Evolutionary conservation across 805 yeast genomes (phyloP).

Genomic region (Myxozyma monticola): DNA sequence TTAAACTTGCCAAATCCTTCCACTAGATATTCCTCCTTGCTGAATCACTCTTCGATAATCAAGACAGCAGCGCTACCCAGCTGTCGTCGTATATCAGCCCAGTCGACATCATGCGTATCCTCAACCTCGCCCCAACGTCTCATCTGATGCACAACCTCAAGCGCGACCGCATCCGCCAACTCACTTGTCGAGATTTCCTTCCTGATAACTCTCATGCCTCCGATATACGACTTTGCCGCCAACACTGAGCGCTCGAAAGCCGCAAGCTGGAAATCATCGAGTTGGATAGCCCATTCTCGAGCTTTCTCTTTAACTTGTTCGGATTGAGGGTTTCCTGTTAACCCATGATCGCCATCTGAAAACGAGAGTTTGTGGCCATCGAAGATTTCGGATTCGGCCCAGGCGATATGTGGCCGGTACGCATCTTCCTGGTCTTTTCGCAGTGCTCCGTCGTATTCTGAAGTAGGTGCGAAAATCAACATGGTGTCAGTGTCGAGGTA

Average conservation of each 20-base stretch:
- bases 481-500: conserved; percentile 94
- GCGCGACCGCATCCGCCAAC: conserved; percentile 70
- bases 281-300: conserved; percentile 57
- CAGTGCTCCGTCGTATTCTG: conserved; percentile 80
- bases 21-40: not conserved
- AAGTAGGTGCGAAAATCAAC: conserved; percentile 75
- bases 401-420: conserved; percentile 71
- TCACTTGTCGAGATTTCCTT: conserved; percentile 51
- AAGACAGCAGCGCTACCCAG: conserved; percentile 74
- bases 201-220: conserved; percentile 67
- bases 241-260: conserved; percentile 89
- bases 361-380: conserved; percentile 49
- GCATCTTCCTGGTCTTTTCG: conserved; percentile 75
- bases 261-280: conserved; percentile 76
- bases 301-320: conserved; percentile 62
- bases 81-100: conserved; percentile 81
- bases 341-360: conserved; percentile 79
- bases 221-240: conserved; percentile 79
- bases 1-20: not conserved
- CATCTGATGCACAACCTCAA: conserved; percentile 84
- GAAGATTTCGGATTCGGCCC: conserved; percentile 63
- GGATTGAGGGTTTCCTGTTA: conserved; percentile 77
- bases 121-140: conserved; percentile 97
- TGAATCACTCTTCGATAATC: conserved; percentile 36
- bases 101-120: conserved; percentile 97